A percentile compares a stretch with the other conserved stretches of the same genome.
Evolutionary conservation across 495 filamentous ascomycete genomes (phyloP).

Genomic region (Xylaria cubensis): DNA sequence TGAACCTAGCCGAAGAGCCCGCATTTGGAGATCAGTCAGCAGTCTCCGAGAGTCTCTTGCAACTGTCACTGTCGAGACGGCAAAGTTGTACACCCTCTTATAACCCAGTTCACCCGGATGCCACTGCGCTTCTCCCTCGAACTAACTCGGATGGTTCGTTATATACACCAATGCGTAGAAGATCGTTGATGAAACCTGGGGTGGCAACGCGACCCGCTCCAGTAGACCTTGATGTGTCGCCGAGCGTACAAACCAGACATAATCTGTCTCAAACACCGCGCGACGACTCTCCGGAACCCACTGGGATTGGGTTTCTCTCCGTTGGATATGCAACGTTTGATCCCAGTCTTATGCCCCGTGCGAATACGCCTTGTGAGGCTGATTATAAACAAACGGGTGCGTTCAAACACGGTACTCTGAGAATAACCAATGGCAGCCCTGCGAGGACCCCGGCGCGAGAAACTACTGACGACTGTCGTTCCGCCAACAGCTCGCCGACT

Average conservation of each 20-base stretch:
- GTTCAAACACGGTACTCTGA: slow-evolving; percentile 64
- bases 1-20: slow-evolving; percentile 48
- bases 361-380: slow-evolving; percentile 52
- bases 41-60: slow-evolving; percentile 45
- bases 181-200: slow-evolving; percentile 55
- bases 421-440: slow-evolving; percentile 64
- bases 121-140: slow-evolving; percentile 41
- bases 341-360: slow-evolving; percentile 43
- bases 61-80: slow-evolving; percentile 46
- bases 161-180: slow-evolving; percentile 55
- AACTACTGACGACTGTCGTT: slow-evolving; percentile 7
- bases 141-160: slow-evolving; percentile 53
- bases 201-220: slow-evolving; percentile 50
- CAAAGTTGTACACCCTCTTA: slow-evolving; percentile 42
- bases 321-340: slow-evolving; percentile 40
- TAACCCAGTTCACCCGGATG: slow-evolving; percentile 39
- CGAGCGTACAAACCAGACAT: slow-evolving; percentile 39
- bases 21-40: slow-evolving; percentile 38
- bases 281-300: slow-evolving; percentile 47
- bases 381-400: slow-evolving; percentile 63
- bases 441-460: slow-evolving; percentile 39
- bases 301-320: slow-evolving; percentile 38
- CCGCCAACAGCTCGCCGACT: slow-evolving; percentile 6
- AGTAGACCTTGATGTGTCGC: slow-evolving; percentile 30
- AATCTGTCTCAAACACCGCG: slow-evolving; percentile 48